phyloP scores from a whole-genome alignment of 1,284 basidiomycete species.

The Mycosarcoma mackinlayi region DNA sequence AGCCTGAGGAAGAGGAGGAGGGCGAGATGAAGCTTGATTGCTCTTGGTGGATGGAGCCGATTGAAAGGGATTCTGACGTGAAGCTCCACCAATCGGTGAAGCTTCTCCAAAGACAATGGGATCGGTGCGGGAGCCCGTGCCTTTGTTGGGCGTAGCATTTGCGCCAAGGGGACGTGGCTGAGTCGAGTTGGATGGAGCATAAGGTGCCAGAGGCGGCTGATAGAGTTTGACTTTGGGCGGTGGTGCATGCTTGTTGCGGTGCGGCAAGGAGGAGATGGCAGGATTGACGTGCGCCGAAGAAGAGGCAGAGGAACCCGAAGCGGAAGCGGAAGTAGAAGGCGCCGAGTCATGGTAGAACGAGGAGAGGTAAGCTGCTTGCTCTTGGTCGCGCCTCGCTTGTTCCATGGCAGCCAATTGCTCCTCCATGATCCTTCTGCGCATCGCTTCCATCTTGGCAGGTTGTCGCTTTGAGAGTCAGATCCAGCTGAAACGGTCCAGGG shows the following conservation, averaged over 20 bases:
- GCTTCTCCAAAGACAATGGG: constrained; percentile 46
- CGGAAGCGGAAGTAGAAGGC: constrained; percentile 13
- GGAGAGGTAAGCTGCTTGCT: constrained; percentile 4
- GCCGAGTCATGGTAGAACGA: background rate
- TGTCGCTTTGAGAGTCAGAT: background rate
- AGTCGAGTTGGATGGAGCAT: constrained; percentile 5
- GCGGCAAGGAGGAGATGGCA: constrained; percentile 34
- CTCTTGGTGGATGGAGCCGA: background rate
- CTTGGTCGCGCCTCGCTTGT: constrained; percentile 27
- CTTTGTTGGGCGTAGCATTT: background rate
- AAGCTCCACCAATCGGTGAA: constrained; percentile 24
- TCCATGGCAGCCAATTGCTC: constrained; percentile 46
- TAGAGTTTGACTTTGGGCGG: constrained; percentile 52
- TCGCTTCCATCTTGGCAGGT: constrained; percentile 42
- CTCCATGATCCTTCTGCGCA: constrained; percentile 49
- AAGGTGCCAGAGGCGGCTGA: constrained; percentile 34
- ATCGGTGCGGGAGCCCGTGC: constrained; percentile 28
- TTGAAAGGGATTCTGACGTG: constrained; percentile 11
- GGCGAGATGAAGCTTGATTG: background rate
- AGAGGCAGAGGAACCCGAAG: constrained; percentile 4
- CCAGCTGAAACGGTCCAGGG: too few species aligned
- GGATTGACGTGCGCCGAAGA: constrained; percentile 9
- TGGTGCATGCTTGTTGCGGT: constrained; percentile 47
- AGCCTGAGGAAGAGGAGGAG: background rate
- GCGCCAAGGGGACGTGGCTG: background rate